Conservation (phyloP, 192 early-diverging fungal species). For the Spizellomyces sp. region DNA sequence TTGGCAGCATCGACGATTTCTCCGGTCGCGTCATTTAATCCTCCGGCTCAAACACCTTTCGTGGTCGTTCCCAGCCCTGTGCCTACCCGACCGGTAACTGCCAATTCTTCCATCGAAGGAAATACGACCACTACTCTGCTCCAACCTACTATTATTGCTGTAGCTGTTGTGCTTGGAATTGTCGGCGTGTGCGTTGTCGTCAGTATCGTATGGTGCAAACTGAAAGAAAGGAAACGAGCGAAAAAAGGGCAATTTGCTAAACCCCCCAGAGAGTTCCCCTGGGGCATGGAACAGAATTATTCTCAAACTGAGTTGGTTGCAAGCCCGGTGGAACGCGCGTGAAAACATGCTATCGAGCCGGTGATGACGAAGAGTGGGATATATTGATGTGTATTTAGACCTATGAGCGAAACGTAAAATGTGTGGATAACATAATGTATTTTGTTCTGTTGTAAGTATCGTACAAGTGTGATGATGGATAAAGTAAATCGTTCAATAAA, state of each 20-base stretch:
- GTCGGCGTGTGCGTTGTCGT: not conserved
- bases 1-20: not conserved
- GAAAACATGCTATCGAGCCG: too few relatives aligned
- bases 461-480: too few relatives aligned
- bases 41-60: not conserved
- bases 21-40: not conserved
- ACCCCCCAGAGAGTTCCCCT: not conserved
- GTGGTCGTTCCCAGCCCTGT: not conserved
- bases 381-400: too few relatives aligned
- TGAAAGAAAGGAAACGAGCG: not conserved
- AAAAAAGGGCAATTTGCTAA: not conserved
- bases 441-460: too few relatives aligned
- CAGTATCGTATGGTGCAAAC: not conserved
- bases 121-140: not conserved
- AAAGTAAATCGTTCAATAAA: too few relatives aligned
- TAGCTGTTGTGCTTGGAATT: not conserved
- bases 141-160: not conserved
- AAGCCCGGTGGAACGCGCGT: too few relatives aligned
- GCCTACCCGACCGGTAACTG: not conserved
- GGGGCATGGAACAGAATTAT: not conserved
- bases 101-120: not conserved
- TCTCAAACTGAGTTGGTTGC: too few relatives aligned
- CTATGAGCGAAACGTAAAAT: too few relatives aligned
- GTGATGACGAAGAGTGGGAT: too few relatives aligned
- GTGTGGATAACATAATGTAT: too few relatives aligned